Evolutionary conservation across 2,329 filamentous ascomycete genomes (phyloP).

Genomic region (Chaetomiaceae sp.): DNA sequence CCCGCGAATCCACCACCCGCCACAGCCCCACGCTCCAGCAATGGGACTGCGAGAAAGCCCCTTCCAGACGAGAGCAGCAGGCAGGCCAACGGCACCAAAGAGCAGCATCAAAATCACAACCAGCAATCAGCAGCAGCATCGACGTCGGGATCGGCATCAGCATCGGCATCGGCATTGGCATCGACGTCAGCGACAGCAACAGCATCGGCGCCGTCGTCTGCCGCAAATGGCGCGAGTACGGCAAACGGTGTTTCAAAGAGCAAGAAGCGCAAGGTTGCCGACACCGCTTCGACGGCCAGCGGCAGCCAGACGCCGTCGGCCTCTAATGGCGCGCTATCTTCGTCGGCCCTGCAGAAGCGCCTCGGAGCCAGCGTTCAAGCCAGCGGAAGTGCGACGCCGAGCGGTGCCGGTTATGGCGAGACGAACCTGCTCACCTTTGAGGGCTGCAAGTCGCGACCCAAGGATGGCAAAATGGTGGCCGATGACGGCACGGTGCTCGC

Average conservation of each 20-base stretch:
- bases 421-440: slow-evolving; percentile 90
- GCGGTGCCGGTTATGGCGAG: slow-evolving; percentile 46
- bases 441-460: slow-evolving; percentile 60
- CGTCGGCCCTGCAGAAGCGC: slow-evolving; percentile 27
- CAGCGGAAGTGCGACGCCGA: slow-evolving; percentile 26
- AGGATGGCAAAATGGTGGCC: slow-evolving; percentile 73
- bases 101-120: slow-evolving; percentile 21
- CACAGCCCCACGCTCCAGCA: slow-evolving; percentile 24
- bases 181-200: not conserved
- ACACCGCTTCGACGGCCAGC: slow-evolving; percentile 34
- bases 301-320: slow-evolving; percentile 27
- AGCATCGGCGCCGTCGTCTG: slow-evolving; percentile 14
- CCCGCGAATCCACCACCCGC: slow-evolving; percentile 20
- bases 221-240: slow-evolving; percentile 33
- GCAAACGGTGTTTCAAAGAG: slow-evolving; percentile 45
- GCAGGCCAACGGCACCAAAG: slow-evolving; percentile 36
- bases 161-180: not conserved
- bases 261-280: slow-evolving; percentile 78
- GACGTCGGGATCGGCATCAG: no score
- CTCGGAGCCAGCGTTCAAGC: slow-evolving; percentile 26
- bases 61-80: slow-evolving; percentile 36
- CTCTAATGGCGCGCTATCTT: slow-evolving; percentile 15
- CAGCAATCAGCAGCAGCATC: slow-evolving; percentile 8
- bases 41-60: slow-evolving; percentile 29
- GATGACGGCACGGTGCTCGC: slow-evolving; percentile 84